Evolutionary conservation across 371 early-diverging fungal genomes (phyloP).

Genomic region (Mucor velutinosus): DNA sequence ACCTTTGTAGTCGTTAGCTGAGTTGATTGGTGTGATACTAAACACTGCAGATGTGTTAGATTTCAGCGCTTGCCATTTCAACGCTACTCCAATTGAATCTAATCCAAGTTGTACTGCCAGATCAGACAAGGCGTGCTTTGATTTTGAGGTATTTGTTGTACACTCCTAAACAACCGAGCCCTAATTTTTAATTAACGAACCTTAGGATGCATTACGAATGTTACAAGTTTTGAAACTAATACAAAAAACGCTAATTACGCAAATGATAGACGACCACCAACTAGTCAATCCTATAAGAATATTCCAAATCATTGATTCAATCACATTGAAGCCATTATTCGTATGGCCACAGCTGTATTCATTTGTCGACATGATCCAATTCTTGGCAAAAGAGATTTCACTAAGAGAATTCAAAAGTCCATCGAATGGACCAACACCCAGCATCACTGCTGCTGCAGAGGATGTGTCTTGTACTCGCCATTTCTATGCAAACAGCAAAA

Average conservation of each 20-base stretch:
- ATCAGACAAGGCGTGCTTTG: not conserved
- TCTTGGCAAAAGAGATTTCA: not conserved
- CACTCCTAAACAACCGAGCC: not conserved
- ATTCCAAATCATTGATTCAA: slow-evolving; percentile 47
- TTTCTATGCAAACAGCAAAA: slow-evolving; percentile 25
- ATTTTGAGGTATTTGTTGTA: not conserved
- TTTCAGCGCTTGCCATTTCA: not conserved
- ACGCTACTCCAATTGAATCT: not conserved
- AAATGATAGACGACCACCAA: not conserved
- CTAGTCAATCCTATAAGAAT: slow-evolving; percentile 29
- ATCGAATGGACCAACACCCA: not conserved
- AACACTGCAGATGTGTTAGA: not conserved
- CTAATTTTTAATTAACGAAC: not conserved
- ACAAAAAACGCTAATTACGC: not conserved
- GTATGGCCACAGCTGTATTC: slow-evolving; percentile 37
- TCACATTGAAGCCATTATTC: slow-evolving; percentile 33
- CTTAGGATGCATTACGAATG: not conserved
- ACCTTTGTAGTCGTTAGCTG: not conserved
- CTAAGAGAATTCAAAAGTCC: slow-evolving; percentile 12
- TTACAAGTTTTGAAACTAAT: not conserved
- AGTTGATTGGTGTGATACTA: not conserved
- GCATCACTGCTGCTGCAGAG: not conserved
- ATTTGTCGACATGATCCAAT: slow-evolving; percentile 3
- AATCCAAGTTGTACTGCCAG: not conserved
- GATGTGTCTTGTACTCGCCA: slow-evolving; percentile 32